Base-by-base conservation (phyloP, 2,329 filamentous ascomycete genomes). In the Hypoxylon sp. region DNA sequence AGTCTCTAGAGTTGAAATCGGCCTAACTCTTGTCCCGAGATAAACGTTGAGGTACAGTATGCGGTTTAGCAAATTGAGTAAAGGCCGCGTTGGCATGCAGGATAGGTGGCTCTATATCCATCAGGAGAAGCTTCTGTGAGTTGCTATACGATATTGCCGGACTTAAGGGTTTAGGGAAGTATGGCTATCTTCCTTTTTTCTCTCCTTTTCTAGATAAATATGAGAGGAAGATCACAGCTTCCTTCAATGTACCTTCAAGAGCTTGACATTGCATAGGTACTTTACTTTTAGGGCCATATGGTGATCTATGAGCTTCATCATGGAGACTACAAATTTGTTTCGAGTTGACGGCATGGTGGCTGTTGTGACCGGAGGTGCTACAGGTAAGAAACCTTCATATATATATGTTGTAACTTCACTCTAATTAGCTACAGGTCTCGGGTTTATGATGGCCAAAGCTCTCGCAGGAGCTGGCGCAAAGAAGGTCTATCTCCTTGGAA, bases 291-390 rank as follows among this genome's bases (percentile, higher is more conserved):
- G 14, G 53, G 5, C 26, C 11, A 33, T n/a, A 8, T 2, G 11
- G 6, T 5, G 19, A 47, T 10, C n/a, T 24, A 24, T n/a, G 17
- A 31, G 24, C 11, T 35, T 56, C 48, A 60, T 31, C 9, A 72
- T 70, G 70, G 68, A 72, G 13, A 51, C 77, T 13, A 74, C 76
- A 5, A 76, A 77, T 5, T 76, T 88, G 3, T 87, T 87, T 77
- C 81, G 80, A n/a, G 83, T 87, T 70, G 80, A 86, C 58, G 85
- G 81, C 51, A 79, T 85, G 29, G 83, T 88, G 3, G 84, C 81
- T 33, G 82, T 87, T 54, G 78, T 88, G 60, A 88, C 85, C 1
- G 86, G 86, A 35, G 85, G 85, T 47, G 86, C 85, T 33, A 84
- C 80, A 51, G 85, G 85, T 80, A 79, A 75, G 72, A 31, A n/a